Conservation (phyloP, 345 rosid species). For the Linum trigynum region DNA sequence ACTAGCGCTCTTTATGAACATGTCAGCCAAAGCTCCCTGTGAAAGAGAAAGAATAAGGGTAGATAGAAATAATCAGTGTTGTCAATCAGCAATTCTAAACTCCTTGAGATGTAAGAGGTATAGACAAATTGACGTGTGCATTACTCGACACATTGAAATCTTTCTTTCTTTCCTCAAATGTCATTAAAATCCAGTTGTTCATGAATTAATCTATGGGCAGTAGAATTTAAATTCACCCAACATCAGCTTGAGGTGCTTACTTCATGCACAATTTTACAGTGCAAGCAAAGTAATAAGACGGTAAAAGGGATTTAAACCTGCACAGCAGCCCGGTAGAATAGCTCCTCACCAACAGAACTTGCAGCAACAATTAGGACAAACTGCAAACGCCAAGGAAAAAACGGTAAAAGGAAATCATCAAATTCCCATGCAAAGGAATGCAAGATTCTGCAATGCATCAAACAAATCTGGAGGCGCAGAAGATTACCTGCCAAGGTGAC, state of each 20-base stretch:
- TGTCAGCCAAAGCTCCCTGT: conserved; percentile 82
- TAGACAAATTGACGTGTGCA: neutral
- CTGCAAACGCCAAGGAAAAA: conserved; percentile 27
- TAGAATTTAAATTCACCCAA: neutral
- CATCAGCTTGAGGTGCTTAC: too few species aligned
- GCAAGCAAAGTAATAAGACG: too few species aligned
- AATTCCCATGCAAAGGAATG: neutral
- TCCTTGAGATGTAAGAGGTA: neutral
- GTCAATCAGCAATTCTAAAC: neutral
- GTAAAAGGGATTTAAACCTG: conserved; percentile 43
- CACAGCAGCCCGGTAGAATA: conserved; percentile 91
- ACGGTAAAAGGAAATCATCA: conserved; percentile 2
- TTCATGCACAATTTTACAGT: too few species aligned
- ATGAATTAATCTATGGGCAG: neutral
- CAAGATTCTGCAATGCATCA: neutral
- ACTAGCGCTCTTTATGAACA: conserved; percentile 73
- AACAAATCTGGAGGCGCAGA: neutral
- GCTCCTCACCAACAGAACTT: conserved; percentile 97
- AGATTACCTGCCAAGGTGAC: conserved; percentile 89
- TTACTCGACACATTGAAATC: neutral
- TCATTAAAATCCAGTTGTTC: neutral
- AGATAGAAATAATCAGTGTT: conserved; percentile 2
- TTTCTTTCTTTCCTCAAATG: neutral
- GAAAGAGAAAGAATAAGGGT: neutral
- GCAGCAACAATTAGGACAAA: conserved; percentile 75